Base-by-base conservation (phyloP, 1,284 basidiomycete genomes). In the Leccinum cinnamomeum region DNA sequence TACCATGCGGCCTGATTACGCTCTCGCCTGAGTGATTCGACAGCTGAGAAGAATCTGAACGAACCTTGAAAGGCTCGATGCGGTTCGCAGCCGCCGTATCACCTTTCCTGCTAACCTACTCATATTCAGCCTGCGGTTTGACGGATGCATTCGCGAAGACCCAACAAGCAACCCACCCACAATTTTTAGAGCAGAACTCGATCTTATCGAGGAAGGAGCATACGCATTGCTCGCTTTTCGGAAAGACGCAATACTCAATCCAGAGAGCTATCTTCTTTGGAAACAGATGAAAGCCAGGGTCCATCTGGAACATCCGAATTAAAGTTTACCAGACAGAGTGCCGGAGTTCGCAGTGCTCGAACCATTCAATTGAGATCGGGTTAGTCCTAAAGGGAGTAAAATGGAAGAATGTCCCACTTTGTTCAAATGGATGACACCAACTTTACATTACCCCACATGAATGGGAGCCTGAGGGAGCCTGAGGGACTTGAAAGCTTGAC, bases 1-100 rank as follows among this genome's bases (percentile, higher is more conserved):
- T 80, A 79, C 82, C 83, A 83, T 14, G 71, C 81, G 30, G 83
- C 75, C 82, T 83, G 53, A 12, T 54, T 1, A 11, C 5, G 53
- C 57, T 59, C 12, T 35, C 23, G 25, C 61, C 35, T 25, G 25
- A 51, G 7, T 3, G 30, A 25, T 46, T 6, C 2, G 35, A 50
- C 3, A 39, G 2, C 16, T 7, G 7, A 23, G 33, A 28, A 1
- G n/a, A 58, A 44, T 20, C 5, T 16, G 12, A 37, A 69, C 75
- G 33, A 57, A 80, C 81, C 58, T 73, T 64, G 62, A 81, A 81
- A 25, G 79, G 77, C 53, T 66, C 37, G 16, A 39, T 37, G 12
- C 12, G 35, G 35, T 37, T 37, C 35, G 35, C 14, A 37, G 35
- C 35, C 35, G 35, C 35, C 35, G 35, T 6, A 37, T 81, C 81